These are phyloP conservation scores for Erythrophleum fordii DNA, from an alignment of 306 rosid genomes.

Conservation along the genomic window DNA sequence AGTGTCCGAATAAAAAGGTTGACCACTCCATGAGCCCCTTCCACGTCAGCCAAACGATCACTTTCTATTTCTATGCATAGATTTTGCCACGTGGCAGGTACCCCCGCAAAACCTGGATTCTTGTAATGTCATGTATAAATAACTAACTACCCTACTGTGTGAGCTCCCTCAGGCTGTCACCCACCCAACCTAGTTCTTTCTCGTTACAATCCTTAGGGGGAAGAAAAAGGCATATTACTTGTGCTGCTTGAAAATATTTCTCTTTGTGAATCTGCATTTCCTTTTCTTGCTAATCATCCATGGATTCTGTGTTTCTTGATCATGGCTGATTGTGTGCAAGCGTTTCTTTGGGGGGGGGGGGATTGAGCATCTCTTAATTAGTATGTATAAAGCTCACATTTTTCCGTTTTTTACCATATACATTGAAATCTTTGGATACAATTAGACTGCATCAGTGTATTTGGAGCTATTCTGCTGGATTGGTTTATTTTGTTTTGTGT, in stretches of 20 bases:
- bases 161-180: background rate
- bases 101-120: conserved; percentile 8
- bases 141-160: background rate
- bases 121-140: background rate
- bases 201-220: background rate
- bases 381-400: conserved; percentile 13
- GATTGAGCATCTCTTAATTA: conserved; percentile 24
- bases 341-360: conserved; percentile 22
- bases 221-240: background rate
- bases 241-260: background rate
- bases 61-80: background rate
- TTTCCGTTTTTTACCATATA: background rate
- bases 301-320: conserved; percentile 33
- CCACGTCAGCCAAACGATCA: too few relatives aligned
- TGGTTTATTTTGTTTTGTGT: background rate
- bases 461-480: background rate
- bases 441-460: background rate
- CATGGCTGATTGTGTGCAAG: conserved; percentile 16
- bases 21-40: background rate
- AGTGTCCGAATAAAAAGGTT: conserved; percentile 37
- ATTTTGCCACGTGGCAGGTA: conserved; percentile 34
- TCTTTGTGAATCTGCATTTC: background rate
- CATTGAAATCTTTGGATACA: background rate
- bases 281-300: background rate
- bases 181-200: background rate